Evolutionary conservation across 495 filamentous ascomycete genomes (phyloP).

Genomic region (Daldinia vernicosa): DNA sequence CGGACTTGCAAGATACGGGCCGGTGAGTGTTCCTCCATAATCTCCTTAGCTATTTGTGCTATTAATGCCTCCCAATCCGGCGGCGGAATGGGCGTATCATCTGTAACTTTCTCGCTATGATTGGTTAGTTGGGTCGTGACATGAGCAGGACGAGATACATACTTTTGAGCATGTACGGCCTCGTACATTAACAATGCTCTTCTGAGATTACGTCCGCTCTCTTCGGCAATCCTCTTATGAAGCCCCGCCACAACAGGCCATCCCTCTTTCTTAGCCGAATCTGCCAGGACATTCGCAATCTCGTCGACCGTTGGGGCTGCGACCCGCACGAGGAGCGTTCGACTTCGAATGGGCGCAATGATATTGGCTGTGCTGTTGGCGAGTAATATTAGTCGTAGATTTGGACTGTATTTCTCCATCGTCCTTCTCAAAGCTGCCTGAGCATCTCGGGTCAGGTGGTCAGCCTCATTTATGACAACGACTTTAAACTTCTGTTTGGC

Average conservation of each 20-base stretch:
- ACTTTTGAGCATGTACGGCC: conserved; percentile 97
- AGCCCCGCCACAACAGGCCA: conserved; percentile 75
- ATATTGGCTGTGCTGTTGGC: conserved; percentile 97
- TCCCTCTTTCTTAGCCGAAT: conserved; percentile 78
- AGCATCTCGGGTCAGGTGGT: conserved; percentile 91
- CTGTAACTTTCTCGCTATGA: conserved; percentile 85
- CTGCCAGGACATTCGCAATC: conserved; percentile 78
- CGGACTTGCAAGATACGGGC: conserved; percentile 85
- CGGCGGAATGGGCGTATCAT: conserved; percentile 86
- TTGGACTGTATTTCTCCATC: conserved; percentile 99
- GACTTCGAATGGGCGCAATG: conserved; percentile 91
- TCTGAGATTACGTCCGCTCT: conserved; percentile 90
- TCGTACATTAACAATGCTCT: conserved; percentile 94
- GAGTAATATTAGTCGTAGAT: conserved; percentile 86
- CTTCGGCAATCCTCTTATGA: conserved; percentile 84
- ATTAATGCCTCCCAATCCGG: conserved; percentile 97
- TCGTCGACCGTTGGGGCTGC: conserved; percentile 86
- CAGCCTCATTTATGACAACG: conserved; percentile 99
- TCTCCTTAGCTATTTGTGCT: conserved; percentile 84
- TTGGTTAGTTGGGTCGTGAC: conserved; percentile 23
- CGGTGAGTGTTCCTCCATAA: conserved; percentile 89
- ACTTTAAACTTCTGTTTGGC: conserved; percentile 96
- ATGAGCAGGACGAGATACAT: conserved; percentile 21
- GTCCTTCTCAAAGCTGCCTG: conserved; percentile 94
- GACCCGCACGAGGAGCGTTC: conserved; percentile 90